Conservation (phyloP, 2,329 filamentous ascomycete genomes). For the Diplodia corticola region DNA sequence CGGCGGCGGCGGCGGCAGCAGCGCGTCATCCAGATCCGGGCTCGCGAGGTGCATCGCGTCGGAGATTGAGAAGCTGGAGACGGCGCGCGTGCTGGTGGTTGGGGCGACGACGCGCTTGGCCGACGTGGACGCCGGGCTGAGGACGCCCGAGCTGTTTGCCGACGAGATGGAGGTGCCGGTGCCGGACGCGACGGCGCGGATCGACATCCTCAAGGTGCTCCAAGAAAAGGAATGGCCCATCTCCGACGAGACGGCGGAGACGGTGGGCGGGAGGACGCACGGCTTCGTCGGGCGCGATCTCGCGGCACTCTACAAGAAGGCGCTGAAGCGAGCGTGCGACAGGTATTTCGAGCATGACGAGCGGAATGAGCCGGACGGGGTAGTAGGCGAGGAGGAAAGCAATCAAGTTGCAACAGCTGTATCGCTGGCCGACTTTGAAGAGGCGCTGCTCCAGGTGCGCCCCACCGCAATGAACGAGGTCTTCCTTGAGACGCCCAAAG, state of each 20-base stretch:
- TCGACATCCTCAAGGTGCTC: constrained; percentile 65
- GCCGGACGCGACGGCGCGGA: constrained; percentile 69
- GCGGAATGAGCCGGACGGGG: background rate
- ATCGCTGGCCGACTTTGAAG: constrained; percentile 56
- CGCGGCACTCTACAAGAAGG: constrained; percentile 51
- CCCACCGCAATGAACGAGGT: constrained; percentile 89
- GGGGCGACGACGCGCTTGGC: constrained; percentile 72
- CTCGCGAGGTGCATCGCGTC: constrained; percentile 16
- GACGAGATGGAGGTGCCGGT: constrained; percentile 73
- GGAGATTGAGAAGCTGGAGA: constrained; percentile 19
- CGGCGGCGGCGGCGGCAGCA: constrained; percentile 8
- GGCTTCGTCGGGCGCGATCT: constrained; percentile 84
- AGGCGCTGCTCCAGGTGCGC: constrained; percentile 67
- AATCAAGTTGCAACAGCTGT: constrained; percentile 26
- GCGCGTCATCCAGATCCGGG: background rate
- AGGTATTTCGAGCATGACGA: constrained; percentile 5
- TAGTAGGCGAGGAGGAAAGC: background rate
- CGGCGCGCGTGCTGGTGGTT: constrained; percentile 66
- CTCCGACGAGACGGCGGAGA: constrained; percentile 54
- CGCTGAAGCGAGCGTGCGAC: constrained; percentile 15
- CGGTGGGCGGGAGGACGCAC: constrained; percentile 74
- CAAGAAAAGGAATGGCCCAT: constrained; percentile 29
- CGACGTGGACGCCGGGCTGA: constrained; percentile 69
- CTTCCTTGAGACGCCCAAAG: constrained; percentile 81
- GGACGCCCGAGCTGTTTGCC: constrained; percentile 64